Percentiles rank a stretch among this genome's conserved stretches.
These are phyloP conservation scores for Sporothrix schenckii DNA, from an alignment of 2,329 filamentous ascomycete species.

Conservation along the genomic window DNA sequence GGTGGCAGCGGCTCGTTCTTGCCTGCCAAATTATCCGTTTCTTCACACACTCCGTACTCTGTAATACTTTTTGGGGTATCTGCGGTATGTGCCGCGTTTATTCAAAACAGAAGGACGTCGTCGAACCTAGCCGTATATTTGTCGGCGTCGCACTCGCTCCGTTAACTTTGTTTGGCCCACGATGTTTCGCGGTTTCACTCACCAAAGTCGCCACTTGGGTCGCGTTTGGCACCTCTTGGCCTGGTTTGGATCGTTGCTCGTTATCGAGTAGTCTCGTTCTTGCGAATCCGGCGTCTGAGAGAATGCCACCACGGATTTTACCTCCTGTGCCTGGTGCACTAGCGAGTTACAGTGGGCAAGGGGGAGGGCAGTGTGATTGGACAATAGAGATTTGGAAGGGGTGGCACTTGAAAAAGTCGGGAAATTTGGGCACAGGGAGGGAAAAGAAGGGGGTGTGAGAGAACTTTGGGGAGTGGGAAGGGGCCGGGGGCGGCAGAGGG, in stretches of 20 bases:
- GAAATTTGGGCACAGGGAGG: conserved; percentile 27
- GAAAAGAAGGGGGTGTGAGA: conserved; percentile 15
- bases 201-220: too few relatives aligned
- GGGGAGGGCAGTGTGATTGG: conserved; percentile 28
- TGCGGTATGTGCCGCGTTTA: neutral
- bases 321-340: conserved; percentile 30
- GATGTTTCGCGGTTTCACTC: neutral
- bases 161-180: neutral
- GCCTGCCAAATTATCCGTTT: conserved; percentile 3
- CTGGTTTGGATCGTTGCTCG: conserved; percentile 11
- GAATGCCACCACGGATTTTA: conserved; percentile 25
- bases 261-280: conserved; percentile 8
- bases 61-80: too few relatives aligned
- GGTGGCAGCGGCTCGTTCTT: conserved; percentile 17
- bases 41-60: neutral
- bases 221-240: conserved; percentile 7
- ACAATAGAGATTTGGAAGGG: conserved; percentile 25
- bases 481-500: neutral
- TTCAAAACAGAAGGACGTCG: neutral
- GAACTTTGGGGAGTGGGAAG: neutral
- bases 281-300: conserved; percentile 29
- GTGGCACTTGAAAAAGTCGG: conserved; percentile 16
- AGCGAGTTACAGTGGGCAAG: conserved; percentile 31
- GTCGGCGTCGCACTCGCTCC: neutral
- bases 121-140: neutral